Base-by-base conservation (phyloP, 1,139 yeast species). In the Blastobotrys raffinosifermentans region DNA sequence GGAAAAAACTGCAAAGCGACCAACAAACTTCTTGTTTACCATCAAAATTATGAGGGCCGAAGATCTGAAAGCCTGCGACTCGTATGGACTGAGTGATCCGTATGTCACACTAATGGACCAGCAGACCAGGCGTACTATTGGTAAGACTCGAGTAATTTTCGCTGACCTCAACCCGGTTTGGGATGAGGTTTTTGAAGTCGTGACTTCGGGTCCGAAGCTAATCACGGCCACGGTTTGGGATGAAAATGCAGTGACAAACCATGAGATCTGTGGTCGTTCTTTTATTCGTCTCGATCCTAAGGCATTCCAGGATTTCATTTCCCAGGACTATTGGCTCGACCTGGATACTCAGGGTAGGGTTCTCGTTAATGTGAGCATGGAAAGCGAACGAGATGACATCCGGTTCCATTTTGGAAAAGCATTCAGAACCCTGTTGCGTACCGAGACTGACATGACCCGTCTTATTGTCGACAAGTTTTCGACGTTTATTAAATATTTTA, bases 181-280 rank as follows among this genome's bases (percentile, higher is more conserved):
- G 94, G 85, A 85, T 51, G 96, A 91, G 63, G 84, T 80, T 40
- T 82, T 84, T 55, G 96, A 87, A 54, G 42, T 58, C 11, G 60
- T 83, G 26, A 53, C 66, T 1, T 47, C 60, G 1, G 57, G 58
- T 0, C 51, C 62, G 2, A 53, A 56, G 20, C 52, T 63, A 36
- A 51, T 84, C 2, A 70, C 76, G 0, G 71, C 76, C 1, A 78
- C 83, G 1, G 77, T 85, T 0, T 86, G 95, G 95, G 84, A 80
- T 53, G 82, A 76, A 36, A 70, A 69, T 17, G 52, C 61, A 3
- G 53, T 73, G 11, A 69, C 75, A 1, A 71, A 75, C 14, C 84
- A 81, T 45, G 76, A 77, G 9, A 63, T 83, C 6, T 77, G 85
- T 53, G 95, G 95, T 0, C 67, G 86, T 38, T 73, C 84, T 0